A percentile compares a stretch with the other conserved stretches of the same genome.
Conservation (phyloP, 805 yeast genomes). For the Metschnikowia vanudenii region DNA sequence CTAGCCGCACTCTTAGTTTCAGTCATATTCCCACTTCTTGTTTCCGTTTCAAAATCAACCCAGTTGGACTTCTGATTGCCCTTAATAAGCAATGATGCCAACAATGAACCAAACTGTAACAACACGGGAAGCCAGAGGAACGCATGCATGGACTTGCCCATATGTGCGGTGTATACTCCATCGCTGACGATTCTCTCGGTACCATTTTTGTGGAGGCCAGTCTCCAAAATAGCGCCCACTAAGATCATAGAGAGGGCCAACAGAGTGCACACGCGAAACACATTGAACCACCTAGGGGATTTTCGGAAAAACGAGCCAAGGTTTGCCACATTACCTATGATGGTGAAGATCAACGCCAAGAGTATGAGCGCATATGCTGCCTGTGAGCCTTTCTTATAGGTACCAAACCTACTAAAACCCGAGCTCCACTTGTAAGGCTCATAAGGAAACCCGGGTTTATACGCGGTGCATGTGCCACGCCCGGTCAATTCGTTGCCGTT, state of each 20-base stretch:
- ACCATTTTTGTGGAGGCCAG: constrained; percentile 13
- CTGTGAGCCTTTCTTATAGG: constrained; percentile 9
- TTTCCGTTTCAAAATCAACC: too few species aligned
- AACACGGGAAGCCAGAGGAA: constrained; percentile 15
- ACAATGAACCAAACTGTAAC: constrained; percentile 7
- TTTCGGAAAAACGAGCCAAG: constrained; percentile 8
- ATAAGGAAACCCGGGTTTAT: constrained; percentile 13
- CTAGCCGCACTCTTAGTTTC: too few species aligned
- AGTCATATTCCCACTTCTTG: too few species aligned
- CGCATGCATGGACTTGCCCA: constrained; percentile 16
- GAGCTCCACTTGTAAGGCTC: constrained; percentile 16
- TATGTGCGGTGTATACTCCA: constrained; percentile 11
- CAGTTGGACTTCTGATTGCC: too few species aligned
- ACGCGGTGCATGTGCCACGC: constrained; percentile 11
- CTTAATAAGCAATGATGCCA: constrained; percentile 7
- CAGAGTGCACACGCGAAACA: constrained; percentile 7
- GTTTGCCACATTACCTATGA: constrained; percentile 5
- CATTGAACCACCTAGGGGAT: constrained; percentile 4
- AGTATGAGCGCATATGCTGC: constrained; percentile 13
- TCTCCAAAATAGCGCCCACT: constrained; percentile 11
- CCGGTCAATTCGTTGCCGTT: constrained; percentile 11
- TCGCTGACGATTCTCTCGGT: constrained; percentile 9
- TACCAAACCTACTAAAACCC: constrained; percentile 4
- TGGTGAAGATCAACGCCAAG: constrained; percentile 8
- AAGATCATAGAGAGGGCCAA: constrained; percentile 11